Base-by-base conservation (phyloP, 2,329 filamentous ascomycete species). In the Dothiorella sarmentorum region DNA sequence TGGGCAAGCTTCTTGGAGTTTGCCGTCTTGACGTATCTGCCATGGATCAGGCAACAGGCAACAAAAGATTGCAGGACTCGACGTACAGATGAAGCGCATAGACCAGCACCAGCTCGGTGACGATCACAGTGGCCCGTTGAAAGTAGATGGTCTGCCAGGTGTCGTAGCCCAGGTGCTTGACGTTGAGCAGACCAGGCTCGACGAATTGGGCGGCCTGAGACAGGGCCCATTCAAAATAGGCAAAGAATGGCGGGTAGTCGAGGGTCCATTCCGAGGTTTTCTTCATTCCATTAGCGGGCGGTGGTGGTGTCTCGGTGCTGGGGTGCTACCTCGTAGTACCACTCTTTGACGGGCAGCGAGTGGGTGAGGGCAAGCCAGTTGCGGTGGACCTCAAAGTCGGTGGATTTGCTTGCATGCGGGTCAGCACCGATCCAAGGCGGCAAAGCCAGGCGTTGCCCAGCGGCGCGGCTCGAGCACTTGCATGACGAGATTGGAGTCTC, bases 191-290 rank as follows among this genome's bases (percentile, higher is more conserved):
- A 60, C 81, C 83, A 22, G 89, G 85, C 70, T 99, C 92, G 62
- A 85, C 81, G 70, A 89, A 84, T 63, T 80, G 83, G 24, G 92
- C 94, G 60, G 86, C 79, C 67, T 94, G 89, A 45, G 93, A 94
- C 67, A 99, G 81, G 43, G 86, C 72, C 91, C 91, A 97, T 80
- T 99, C 94, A 76, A 97, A 97, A 72, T 89, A 92, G 65, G 94
- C 94, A 71, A 99, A 99, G 77, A 97, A 97, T 7, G 94, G 94
- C 29, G 94, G 94, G 72, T 99, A 99, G 77, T 99, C 94, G 69
- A 99, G 87, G 0, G 94, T 99, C 94, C 94, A 99, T 90, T 97
- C 91, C 60, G 94, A 99, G 2, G 92, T 96, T 77, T 92, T 88
- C 80, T 87, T 1, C 26, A 33, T 7, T 38, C 62, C 45, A 47